Base-by-base conservation (phyloP, 345 rosid genomes). In the Populus pruinosa region DNA sequence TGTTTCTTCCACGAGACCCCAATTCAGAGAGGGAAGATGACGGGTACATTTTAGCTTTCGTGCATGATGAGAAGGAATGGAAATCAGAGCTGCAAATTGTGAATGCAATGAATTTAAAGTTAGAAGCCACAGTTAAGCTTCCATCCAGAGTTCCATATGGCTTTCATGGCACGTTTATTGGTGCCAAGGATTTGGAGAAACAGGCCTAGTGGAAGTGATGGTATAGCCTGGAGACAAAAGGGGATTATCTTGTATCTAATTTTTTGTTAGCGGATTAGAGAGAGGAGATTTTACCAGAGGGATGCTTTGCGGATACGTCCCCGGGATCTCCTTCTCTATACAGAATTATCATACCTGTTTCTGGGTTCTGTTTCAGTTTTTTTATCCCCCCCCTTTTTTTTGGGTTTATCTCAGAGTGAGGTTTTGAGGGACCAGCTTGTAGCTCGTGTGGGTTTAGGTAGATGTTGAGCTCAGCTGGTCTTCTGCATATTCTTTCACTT, bases 121-220 rank as follows among this genome's bases (percentile, higher is more conserved):
- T 90, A 0, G 97, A 95, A 82, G 98, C 98, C 36, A 78, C 93
- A 0, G 77, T 95, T 49, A 82, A 89, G 83, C 84, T 95, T 73
- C 98, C 97, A 16, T 95, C 98, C 8, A 87, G 99, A 69, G 97
- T 95, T 6, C 99, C 99, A 0, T 95, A 95, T 68, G 99, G 99
- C 10, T 93, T 95, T 73, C 99, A 95, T 73, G 99, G 99, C 47
- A 93, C 99, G 31, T 95, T 93, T 74, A 87, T 95, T 11, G 88
- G 88, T 44, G 82, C 92, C 11, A 82, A 83, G 67, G 92, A 88
- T 61, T 77, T 95, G 90, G 83, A 77, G 70, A 90, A 78, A 79
- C 99, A 95, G 82, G 92, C 91, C 39, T 91, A 77, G 72, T 49
- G 8, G 53, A n/a, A 23, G 41, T n/a, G 62, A n/a, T 49, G 55